phyloP scores from a whole-genome alignment of 2,329 filamentous ascomycete genomes.

The Colletotrichum camelliae region DNA sequence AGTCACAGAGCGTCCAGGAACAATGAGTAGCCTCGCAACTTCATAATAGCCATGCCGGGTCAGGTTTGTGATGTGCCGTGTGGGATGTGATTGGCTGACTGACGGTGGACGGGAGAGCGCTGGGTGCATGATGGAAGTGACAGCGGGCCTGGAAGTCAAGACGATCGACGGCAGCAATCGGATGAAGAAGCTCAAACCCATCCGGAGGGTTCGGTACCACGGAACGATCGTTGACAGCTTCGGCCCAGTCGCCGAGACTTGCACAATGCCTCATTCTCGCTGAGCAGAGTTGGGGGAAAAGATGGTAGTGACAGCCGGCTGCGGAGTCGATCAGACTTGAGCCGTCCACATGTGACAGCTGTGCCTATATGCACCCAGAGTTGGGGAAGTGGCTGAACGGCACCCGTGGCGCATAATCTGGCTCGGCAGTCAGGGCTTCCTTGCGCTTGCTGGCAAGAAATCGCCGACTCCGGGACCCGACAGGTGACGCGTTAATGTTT shows the following conservation, averaged over 20 bases:
- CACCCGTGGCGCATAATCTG: background rate
- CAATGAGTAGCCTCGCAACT: slow-evolving; percentile 23
- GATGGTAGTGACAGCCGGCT: background rate
- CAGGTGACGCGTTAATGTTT: background rate
- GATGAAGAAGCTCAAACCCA: background rate
- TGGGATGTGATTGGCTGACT: background rate
- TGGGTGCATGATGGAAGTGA: background rate
- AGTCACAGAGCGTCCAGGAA: slow-evolving; percentile 24
- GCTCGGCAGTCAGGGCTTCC: background rate
- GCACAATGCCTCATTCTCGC: background rate
- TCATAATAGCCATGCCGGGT: background rate
- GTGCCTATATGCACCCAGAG: background rate
- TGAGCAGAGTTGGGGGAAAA: background rate
- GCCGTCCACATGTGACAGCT: background rate
- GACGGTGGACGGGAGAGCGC: too few species aligned
- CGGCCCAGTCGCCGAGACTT: background rate
- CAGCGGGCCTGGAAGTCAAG: background rate
- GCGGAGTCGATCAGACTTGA: slow-evolving; percentile 7
- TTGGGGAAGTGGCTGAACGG: background rate
- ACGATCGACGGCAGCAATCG: background rate
- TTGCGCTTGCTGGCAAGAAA: background rate
- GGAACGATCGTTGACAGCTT: background rate
- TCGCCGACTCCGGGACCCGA: background rate
- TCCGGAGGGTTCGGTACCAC: background rate
- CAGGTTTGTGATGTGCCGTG: background rate